A percentile compares a stretch with the other conserved stretches of the same genome.
phyloP scores from a whole-genome alignment of 768 basidiomycete genomes.

The Mrakia gelida region DNA sequence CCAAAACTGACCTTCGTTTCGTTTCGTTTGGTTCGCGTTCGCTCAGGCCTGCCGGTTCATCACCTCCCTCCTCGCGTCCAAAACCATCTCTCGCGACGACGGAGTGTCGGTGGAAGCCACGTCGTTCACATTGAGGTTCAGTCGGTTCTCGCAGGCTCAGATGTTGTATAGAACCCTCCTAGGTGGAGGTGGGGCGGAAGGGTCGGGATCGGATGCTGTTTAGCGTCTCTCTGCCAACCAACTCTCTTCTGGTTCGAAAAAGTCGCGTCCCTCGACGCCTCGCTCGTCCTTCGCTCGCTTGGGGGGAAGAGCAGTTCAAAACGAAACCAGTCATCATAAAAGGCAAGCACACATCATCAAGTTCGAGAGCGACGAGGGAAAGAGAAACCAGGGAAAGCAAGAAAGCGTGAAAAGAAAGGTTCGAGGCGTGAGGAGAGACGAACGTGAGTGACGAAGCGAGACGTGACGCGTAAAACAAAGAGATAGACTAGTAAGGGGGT shows the following conservation, averaged over 20 bases:
- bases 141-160: not conserved
- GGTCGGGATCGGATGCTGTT: not conserved
- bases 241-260: not conserved
- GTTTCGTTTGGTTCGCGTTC: not conserved
- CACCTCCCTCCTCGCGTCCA: conserved; percentile 8
- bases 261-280: no score
- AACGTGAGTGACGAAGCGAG: not conserved
- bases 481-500: no score
- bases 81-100: not conserved
- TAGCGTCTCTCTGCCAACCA: not conserved
- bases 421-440: not conserved
- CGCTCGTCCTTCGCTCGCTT: no score
- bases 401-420: no score
- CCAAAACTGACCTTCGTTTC: no score
- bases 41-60: conserved; percentile 5
- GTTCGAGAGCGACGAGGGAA: no score
- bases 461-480: not conserved
- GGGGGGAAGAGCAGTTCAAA: no score
- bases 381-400: no score
- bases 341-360: no score
- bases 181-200: not conserved
- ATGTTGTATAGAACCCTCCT: not conserved
- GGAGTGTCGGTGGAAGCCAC: not conserved
- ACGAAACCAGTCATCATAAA: no score
- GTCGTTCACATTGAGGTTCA: not conserved